Evolutionary conservation across 1,284 basidiomycete genomes (phyloP).

Genomic region (Golubevia sp.): DNA sequence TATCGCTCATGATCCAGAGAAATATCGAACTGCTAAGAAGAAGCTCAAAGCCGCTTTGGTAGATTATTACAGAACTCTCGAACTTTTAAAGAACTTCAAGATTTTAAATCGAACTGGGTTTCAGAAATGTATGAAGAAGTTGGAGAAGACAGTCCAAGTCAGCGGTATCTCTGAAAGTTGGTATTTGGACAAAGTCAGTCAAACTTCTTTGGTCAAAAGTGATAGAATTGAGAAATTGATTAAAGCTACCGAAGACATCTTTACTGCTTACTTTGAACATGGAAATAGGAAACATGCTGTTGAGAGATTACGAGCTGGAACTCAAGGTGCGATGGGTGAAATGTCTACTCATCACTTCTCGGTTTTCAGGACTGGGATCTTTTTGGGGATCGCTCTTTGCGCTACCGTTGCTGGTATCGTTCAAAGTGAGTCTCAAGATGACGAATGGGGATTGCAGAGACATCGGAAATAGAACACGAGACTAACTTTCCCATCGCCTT

Average conservation of each 20-base stretch:
- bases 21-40: conserved; percentile 80
- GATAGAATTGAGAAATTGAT: conserved; percentile 72
- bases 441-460: conserved; percentile 1
- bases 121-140: conserved; percentile 85
- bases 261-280: conserved; percentile 66
- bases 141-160: conserved; percentile 81
- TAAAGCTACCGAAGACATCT: conserved; percentile 65
- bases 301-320: conserved; percentile 70
- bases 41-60: conserved; percentile 79
- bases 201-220: conserved; percentile 65
- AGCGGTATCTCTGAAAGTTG: conserved; percentile 69
- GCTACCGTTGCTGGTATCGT: conserved; percentile 74
- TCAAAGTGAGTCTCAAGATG: conserved; percentile 66
- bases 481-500: conserved; percentile 5
- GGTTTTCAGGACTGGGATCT: conserved; percentile 70
- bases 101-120: conserved; percentile 87
- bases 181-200: conserved; percentile 74
- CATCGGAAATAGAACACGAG: too few species aligned
- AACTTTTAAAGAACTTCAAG: conserved; percentile 78
- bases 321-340: conserved; percentile 49
- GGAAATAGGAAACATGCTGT: conserved; percentile 83
- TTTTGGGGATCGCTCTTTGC: conserved; percentile 79
- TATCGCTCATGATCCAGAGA: conserved; percentile 71
- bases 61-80: conserved; percentile 79
- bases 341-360: conserved; percentile 73